phyloP scores from a whole-genome alignment of 2,329 filamentous ascomycete species.

The Ophiosphaerella korrae region DNA sequence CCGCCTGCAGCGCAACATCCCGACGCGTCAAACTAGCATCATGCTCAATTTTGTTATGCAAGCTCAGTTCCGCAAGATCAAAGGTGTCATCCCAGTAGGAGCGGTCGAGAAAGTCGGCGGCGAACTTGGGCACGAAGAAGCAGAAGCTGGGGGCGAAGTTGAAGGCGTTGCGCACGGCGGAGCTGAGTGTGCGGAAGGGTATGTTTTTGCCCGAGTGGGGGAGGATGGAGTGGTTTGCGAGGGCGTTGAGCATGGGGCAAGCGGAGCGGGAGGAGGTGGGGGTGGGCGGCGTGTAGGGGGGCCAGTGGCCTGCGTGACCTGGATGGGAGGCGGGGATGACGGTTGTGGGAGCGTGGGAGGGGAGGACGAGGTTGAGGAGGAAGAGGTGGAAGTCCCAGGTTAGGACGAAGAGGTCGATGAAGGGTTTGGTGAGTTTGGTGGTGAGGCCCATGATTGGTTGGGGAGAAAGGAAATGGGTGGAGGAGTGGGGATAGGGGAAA shows the following conservation, averaged over 20 bases:
- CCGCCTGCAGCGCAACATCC: conserved; percentile 41
- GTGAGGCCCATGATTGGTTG: conserved; percentile 13
- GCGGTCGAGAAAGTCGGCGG: conserved; percentile 26
- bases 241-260: conserved; percentile 35
- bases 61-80: conserved; percentile 37
- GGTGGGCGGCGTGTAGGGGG: conserved; percentile 44
- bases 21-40: conserved; percentile 40
- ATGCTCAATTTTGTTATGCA: conserved; percentile 43
- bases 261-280: conserved; percentile 37
- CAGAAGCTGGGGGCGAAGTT: conserved; percentile 42
- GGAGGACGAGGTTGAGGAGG: conserved; percentile 46
- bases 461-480: neutral
- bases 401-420: conserved; percentile 46
- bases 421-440: conserved; percentile 26
- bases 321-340: conserved; percentile 44
- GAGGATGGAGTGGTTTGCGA: conserved; percentile 43
- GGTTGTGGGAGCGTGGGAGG: conserved; percentile 42
- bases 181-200: conserved; percentile 35
- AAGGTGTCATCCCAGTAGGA: conserved; percentile 27
- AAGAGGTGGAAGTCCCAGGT: conserved; percentile 48
- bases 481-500: too few species aligned
- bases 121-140: conserved; percentile 38
- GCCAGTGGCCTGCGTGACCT: conserved; percentile 46
- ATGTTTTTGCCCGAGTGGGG: conserved; percentile 40
- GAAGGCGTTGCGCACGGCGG: conserved; percentile 29